phyloP scores from a whole-genome alignment of 2,329 filamentous ascomycete species.

The Beauveria pseudobassiana region DNA sequence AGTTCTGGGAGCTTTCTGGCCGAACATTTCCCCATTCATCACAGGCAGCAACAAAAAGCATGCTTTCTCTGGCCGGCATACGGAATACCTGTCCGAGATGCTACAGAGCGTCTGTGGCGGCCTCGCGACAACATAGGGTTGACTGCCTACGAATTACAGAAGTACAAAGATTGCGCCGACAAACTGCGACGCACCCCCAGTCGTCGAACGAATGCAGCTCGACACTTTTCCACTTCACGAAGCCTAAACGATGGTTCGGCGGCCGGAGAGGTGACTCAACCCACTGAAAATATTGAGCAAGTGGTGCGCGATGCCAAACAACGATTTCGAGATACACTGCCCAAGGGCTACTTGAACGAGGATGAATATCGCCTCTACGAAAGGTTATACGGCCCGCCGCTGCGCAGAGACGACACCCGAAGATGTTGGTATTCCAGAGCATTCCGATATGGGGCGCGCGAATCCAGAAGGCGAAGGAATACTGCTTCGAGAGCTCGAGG shows the following conservation, averaged over 20 bases:
- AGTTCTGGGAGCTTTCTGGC: neutral
- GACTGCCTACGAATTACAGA: neutral
- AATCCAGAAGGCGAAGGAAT: constrained; percentile 29
- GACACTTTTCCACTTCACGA: constrained; percentile 24
- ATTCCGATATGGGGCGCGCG: constrained; percentile 27
- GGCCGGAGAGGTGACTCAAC: neutral
- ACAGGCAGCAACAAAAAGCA: neutral
- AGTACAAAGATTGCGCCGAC: neutral
- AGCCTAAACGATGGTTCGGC: constrained; percentile 17
- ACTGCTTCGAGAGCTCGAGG: constrained; percentile 46
- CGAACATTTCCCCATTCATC: neutral
- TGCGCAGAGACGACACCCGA: constrained; percentile 54
- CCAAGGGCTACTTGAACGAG: constrained; percentile 59
- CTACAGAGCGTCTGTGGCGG: neutral
- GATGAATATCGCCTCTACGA: constrained; percentile 72
- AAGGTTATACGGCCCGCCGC: constrained; percentile 70
- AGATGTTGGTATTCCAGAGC: constrained; percentile 45
- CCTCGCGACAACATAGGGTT: neutral
- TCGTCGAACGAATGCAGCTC: constrained; percentile 15
- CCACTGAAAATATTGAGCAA: constrained; percentile 42
- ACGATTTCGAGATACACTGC: constrained; percentile 69
- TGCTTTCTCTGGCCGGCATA: constrained; percentile 6
- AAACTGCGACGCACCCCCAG: neutral
- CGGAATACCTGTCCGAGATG: constrained; percentile 8
- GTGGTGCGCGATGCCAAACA: constrained; percentile 65